These are phyloP conservation scores for Amaranthus cruentus DNA, from an alignment of 148 eudicot genomes.

Conservation along the genomic window DNA sequence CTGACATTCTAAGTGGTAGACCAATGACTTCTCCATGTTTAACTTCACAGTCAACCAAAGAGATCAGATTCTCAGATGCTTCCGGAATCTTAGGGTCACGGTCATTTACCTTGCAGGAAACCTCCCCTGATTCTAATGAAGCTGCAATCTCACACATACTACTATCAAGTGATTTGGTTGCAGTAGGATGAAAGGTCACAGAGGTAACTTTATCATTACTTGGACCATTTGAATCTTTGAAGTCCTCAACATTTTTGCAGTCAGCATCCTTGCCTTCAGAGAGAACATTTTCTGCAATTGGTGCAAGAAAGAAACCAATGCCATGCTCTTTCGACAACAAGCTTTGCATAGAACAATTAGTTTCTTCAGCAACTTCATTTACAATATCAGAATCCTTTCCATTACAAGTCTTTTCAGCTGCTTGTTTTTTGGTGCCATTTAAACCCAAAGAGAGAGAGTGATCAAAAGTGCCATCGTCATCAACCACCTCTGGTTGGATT, in stretches of 20 bases:
- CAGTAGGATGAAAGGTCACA: too few species aligned
- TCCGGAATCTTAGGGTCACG: neutral
- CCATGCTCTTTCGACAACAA: constrained; percentile 5
- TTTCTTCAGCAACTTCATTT: constrained; percentile 4
- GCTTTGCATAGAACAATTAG: neutral
- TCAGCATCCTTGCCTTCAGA: constrained; percentile 13
- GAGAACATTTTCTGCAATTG: constrained; percentile 11
- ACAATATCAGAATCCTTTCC: neutral
- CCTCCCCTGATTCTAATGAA: neutral
- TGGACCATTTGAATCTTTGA: neutral
- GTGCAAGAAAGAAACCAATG: constrained; percentile 14
- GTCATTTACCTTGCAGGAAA: constrained; percentile 1
- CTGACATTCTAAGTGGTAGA: neutral
- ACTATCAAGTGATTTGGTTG: neutral
- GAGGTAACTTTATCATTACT: neutral
- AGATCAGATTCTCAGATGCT: neutral
- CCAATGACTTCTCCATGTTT: neutral
- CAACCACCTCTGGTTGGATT: constrained; percentile 3
- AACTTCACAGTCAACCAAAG: neutral
- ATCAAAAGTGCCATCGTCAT: constrained; percentile 14
- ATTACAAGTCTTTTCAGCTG: neutral
- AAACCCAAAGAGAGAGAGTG: constrained; percentile 16
- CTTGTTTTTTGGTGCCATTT: constrained; percentile 11
- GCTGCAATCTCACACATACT: neutral
- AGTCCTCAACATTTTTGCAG: constrained; percentile 16